phyloP scores from a whole-genome alignment of 2,329 filamentous ascomycete genomes.

The Fusarium temperatum region DNA sequence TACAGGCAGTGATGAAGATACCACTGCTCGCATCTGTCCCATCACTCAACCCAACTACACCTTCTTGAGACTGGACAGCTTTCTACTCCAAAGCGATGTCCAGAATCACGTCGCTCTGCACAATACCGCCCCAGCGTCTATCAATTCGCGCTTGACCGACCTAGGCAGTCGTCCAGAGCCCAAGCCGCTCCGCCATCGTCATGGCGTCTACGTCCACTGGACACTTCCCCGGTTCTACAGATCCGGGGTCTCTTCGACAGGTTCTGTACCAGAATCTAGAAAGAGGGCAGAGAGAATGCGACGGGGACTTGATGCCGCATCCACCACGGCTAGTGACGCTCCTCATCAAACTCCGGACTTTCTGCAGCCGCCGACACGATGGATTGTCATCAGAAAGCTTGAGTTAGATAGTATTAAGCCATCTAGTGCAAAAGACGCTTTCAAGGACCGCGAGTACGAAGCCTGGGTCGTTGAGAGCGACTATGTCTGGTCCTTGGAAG shows the following conservation, averaged over 20 bases:
- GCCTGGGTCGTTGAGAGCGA: constrained; percentile 55
- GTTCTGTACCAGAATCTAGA: neutral
- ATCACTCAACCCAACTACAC: constrained; percentile 59
- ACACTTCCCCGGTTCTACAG: constrained; percentile 50
- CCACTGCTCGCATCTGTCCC: constrained; percentile 46
- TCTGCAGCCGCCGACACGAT: constrained; percentile 45
- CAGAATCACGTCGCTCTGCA: constrained; percentile 50
- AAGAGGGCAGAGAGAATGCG: neutral
- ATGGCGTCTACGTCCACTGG: constrained; percentile 56
- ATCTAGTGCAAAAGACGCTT: neutral
- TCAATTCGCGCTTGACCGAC: constrained; percentile 50
- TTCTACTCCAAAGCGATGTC: constrained; percentile 51
- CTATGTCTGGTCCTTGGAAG: constrained; percentile 43
- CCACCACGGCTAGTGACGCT: neutral
- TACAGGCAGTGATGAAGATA: constrained; percentile 26
- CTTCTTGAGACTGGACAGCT: constrained; percentile 50
- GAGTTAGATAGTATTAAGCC: constrained; percentile 29
- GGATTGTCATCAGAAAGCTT: constrained; percentile 50
- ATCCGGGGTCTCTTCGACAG: constrained; percentile 28
- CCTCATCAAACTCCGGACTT: constrained; percentile 15
- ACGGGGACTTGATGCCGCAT: neutral
- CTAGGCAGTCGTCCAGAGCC: constrained; percentile 38
- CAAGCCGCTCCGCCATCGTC: constrained; percentile 35
- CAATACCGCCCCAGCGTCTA: constrained; percentile 40
- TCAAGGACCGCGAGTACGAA: constrained; percentile 4